Percentiles rank a stretch among this genome's conserved stretches.
Evolutionary conservation across 2,329 filamentous ascomycete species (phyloP).

Genomic region (Pseudocercospora crystallina): DNA sequence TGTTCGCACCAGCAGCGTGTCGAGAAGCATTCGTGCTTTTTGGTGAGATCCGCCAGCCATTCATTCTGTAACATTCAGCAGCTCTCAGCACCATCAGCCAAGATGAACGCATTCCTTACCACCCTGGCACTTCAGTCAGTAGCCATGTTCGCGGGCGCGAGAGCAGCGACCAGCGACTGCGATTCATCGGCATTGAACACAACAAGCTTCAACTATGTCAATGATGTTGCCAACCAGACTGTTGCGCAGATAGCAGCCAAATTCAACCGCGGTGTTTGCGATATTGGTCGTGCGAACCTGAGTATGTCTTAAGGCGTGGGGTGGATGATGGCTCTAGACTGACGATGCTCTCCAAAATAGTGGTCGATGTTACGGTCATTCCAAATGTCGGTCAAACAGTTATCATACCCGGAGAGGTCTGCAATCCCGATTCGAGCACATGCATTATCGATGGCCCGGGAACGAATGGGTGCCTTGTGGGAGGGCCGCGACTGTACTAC

Average conservation of each 20-base stretch:
- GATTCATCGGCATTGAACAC: conserved; percentile 1
- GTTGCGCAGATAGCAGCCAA: conserved; percentile 3
- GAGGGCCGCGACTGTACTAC: conserved; percentile 5
- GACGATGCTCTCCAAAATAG: background rate
- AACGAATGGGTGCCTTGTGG: conserved; percentile 2
- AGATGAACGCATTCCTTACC: too few species aligned
- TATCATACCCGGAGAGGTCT: conserved; percentile 2
- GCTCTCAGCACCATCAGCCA: too few species aligned
- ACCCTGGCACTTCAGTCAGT: too few species aligned
- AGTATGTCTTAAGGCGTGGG: background rate
- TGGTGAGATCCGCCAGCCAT: too few species aligned
- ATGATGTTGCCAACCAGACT: background rate
- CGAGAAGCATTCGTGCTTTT: too few species aligned
- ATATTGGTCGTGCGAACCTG: conserved; percentile 6
- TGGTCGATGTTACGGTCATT: conserved; percentile 6
- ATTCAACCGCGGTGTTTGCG: conserved; percentile 5
- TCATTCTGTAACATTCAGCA: too few species aligned
- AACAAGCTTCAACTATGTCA: conserved; percentile 5
- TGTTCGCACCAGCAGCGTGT: too few species aligned
- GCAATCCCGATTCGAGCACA: background rate
- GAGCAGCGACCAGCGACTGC: too few species aligned
- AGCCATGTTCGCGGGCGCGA: too few species aligned
- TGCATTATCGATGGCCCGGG: background rate
- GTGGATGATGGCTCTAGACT: background rate
- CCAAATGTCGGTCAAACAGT: conserved; percentile 5